Conservation (phyloP, 116 monocot genomes). For the Cymodocea nodosa region DNA sequence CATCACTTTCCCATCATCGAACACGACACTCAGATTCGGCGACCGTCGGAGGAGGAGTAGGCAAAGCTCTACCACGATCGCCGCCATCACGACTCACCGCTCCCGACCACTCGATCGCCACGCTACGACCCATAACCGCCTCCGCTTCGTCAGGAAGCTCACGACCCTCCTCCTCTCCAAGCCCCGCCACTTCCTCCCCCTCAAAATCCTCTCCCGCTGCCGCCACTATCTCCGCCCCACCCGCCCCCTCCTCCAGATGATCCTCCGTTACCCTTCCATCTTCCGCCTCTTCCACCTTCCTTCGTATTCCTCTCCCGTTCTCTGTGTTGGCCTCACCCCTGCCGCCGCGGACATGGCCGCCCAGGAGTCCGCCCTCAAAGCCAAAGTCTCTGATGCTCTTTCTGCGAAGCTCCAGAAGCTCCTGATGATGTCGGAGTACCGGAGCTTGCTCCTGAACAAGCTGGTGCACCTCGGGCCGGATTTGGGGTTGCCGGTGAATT, state of each 20-base stretch:
- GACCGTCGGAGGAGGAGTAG: neutral
- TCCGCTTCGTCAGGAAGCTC: slow-evolving; percentile 70
- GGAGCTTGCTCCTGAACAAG: slow-evolving; percentile 53
- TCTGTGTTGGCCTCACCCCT: slow-evolving; percentile 36
- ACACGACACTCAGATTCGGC: neutral
- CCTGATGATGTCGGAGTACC: slow-evolving; percentile 49
- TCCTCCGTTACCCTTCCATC: slow-evolving; percentile 64
- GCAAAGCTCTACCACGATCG: slow-evolving; percentile 2
- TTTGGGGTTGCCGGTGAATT: slow-evolving; percentile 62
- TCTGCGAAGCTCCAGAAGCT: slow-evolving; percentile 60
- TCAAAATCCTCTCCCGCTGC: slow-evolving; percentile 51
- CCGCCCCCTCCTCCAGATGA: slow-evolving; percentile 45
- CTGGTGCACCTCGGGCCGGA: slow-evolving; percentile 76
- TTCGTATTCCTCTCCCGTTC: slow-evolving; percentile 15
- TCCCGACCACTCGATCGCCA: slow-evolving; percentile 54
- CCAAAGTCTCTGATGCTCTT: slow-evolving; percentile 16
- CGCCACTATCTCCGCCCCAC: slow-evolving; percentile 38
- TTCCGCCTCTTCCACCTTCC: slow-evolving; percentile 45
- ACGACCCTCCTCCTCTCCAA: slow-evolving; percentile 80
- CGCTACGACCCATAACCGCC: slow-evolving; percentile 36
- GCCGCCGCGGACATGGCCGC: slow-evolving; percentile 35
- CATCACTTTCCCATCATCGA: neutral
- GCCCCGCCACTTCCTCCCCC: slow-evolving; percentile 67
- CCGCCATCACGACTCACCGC: slow-evolving; percentile 14
- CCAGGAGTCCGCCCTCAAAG: slow-evolving; percentile 11